Percentiles rank a stretch among this genome's conserved stretches.
phyloP scores from a whole-genome alignment of 805 yeast genomes.

The Ogataea nakhonphanomensis region DNA sequence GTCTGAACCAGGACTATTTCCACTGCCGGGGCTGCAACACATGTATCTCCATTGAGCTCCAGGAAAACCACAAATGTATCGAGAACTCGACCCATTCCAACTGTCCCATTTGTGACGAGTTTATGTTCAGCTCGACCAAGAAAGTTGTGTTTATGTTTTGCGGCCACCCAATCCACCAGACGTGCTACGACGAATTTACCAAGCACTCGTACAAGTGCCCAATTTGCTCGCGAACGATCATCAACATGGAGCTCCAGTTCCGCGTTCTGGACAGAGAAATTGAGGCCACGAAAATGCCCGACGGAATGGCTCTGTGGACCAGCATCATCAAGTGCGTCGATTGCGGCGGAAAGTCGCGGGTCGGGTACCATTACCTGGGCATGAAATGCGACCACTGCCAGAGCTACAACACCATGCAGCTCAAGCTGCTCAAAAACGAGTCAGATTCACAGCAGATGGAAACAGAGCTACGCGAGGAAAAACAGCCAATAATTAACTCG shows the following conservation, averaged over 20 bases:
- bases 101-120: constrained; percentile 92
- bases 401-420: constrained; percentile 81
- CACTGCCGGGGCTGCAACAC: constrained; percentile 90
- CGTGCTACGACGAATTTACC: constrained; percentile 78
- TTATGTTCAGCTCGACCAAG: constrained; percentile 75
- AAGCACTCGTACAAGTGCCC: constrained; percentile 89
- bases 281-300: constrained; percentile 69
- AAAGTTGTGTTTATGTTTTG: constrained; percentile 90
- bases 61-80: constrained; percentile 76
- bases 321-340: constrained; percentile 80
- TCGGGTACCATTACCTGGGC: constrained; percentile 79
- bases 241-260: constrained; percentile 86
- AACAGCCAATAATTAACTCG: constrained; percentile 24
- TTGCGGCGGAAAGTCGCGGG: constrained; percentile 77
- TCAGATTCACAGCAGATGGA: neutral
- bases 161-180: constrained; percentile 91
- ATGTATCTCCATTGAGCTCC: constrained; percentile 77
- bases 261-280: constrained; percentile 84
- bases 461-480: constrained; percentile 1
- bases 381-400: constrained; percentile 82
- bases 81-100: constrained; percentile 85
- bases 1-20: constrained; percentile 83
- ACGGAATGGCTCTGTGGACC: constrained; percentile 73
- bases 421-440: constrained; percentile 54
- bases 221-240: constrained; percentile 76